Evolutionary conservation across 2,329 filamentous ascomycete genomes (phyloP), one percentile per base, ranked within the genome.

Genomic region (Lecanicillium sp.): DNA sequence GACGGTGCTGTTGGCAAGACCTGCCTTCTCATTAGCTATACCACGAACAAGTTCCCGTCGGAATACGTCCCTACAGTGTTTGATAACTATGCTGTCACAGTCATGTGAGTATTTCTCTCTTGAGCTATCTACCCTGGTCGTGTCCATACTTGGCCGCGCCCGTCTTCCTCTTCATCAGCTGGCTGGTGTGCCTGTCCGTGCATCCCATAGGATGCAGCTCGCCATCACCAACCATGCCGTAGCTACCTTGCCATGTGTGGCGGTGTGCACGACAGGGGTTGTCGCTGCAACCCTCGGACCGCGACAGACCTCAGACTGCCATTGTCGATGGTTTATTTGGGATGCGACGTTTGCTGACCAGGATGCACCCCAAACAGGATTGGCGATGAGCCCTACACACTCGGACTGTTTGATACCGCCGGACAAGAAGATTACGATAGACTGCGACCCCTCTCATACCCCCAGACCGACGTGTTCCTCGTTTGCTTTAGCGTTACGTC

Each of bases 1-100:
- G 92, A 98, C 67, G 92, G 92, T 89, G 92, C 92, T 50, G 92
- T 98, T 53, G 92, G 92, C 65, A 98, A 98, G 77, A 98, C 92
- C 51, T 98, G 92, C 69, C 80, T 98, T 49, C 80, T 98, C 60
- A 98, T 98, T 71, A 94, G 87, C 63, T 98, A 98, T 69, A 98
- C 92, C 49, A 98, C 92, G 49, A 98, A 98, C 77, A 97, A 97
- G 59, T 98, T 98, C 65, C 92, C 92, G 27, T 96, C 89, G 56
- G 92, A 98, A 89, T 98, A 98, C 65, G 92, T 98, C 43, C 92
- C 92, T 37, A 98, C 92, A 20, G 92, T 98, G 48, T 98, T 98
- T 66, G 92, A 98, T 67, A 98, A 98, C 70, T 98, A 98, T 77
- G 92, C 92, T 42, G 92, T 98, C 62, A 98, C 92, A 50, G 92